Evolutionary conservation across 2,329 filamentous ascomycete genomes (phyloP), one percentile per base, ranked within the genome.

Genomic region (Fusarium azukiicola): DNA sequence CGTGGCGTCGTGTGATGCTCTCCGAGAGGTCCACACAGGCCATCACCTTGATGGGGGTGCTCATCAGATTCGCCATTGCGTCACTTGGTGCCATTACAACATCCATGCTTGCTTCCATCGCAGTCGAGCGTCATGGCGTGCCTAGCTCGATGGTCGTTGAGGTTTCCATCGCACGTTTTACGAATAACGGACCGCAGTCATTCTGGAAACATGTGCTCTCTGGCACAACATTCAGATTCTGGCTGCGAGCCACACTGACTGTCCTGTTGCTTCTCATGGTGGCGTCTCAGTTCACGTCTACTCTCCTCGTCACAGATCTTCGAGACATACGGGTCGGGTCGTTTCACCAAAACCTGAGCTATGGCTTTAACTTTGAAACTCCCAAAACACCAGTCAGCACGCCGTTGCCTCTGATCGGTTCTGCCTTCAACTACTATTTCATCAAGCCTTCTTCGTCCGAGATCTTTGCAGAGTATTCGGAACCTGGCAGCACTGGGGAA

Each of bases 201-300:
- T 42, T 63, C 21, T 50, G 32, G 46, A 49, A 50, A 36, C 44
- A 49, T 10, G 32, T 50, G 3, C 17, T 52, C 2, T 50, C 17
- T 17, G 27, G 32, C 9, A 16, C 46, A 27, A 42, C 46, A 13
- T 67, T 67, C 21, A 50, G 40, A 40, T 16, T 16, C 13, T 50
- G 17, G 46, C 21, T 67, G 5, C 23, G 46, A 14, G 14, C 38
- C 5, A 40, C 27, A 19, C 23, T 46, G 13, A 7, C 36, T 10
- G 13, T 23, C 9, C 27, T 52, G 16, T 6, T 67, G 11, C 13
- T 67, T 19, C 27, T 52, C 11, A 46, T 52, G 10, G 27, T 50
- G 21, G 64, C 64, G n/a, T 50, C 64, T 38, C 46, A 67, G 16
- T 67, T 67, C 32, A 67, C 64, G 21, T 67, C 64, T 6, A 67